These are phyloP conservation scores for Trichoderma reesei DNA, from an alignment of 495 filamentous ascomycete species.

Conservation along the genomic window DNA sequence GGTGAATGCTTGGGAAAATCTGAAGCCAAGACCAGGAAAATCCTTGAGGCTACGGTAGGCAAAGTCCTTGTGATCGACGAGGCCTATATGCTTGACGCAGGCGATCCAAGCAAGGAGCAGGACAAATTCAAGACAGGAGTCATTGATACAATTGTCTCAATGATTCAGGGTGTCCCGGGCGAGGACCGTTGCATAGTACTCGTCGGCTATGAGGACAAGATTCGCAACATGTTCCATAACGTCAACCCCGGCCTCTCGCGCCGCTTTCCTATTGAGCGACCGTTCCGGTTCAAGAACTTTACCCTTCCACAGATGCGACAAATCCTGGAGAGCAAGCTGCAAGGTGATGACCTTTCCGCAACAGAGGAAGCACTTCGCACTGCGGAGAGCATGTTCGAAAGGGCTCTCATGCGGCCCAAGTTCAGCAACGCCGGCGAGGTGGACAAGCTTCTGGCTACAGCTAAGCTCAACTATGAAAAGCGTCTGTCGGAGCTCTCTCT, in stretches of 20 bases:
- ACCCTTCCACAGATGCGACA: slow-evolving; percentile 42
- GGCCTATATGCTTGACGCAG: slow-evolving; percentile 49
- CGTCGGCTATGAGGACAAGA: slow-evolving; percentile 65
- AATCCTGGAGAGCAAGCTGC: slow-evolving; percentile 51
- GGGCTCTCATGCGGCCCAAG: slow-evolving; percentile 45
- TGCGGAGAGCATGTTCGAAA: slow-evolving; percentile 38
- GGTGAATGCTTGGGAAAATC: slow-evolving; percentile 54
- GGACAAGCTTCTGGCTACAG: slow-evolving; percentile 51
- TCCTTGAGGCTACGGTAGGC: slow-evolving; percentile 53
- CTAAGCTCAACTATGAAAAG: slow-evolving; percentile 32
- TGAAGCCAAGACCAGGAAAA: slow-evolving; percentile 61
- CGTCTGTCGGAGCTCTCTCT: slow-evolving; percentile 33
- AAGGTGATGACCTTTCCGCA: slow-evolving; percentile 32
- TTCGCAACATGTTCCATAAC: slow-evolving; percentile 69
- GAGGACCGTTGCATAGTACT: slow-evolving; percentile 73
- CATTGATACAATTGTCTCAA: slow-evolving; percentile 69
- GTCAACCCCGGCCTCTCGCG: slow-evolving; percentile 66
- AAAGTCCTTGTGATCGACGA: slow-evolving; percentile 75
- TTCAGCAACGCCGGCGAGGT: slow-evolving; percentile 57
- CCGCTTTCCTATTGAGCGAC: slow-evolving; percentile 54
- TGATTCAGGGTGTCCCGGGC: slow-evolving; percentile 65
- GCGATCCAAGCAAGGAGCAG: slow-evolving; percentile 11
- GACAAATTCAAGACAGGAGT: slow-evolving; percentile 57
- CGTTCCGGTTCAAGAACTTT: slow-evolving; percentile 66
- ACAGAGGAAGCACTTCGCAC: slow-evolving; percentile 31